phyloP scores from a whole-genome alignment of 345 rosid genomes.

The Populus alba region DNA sequence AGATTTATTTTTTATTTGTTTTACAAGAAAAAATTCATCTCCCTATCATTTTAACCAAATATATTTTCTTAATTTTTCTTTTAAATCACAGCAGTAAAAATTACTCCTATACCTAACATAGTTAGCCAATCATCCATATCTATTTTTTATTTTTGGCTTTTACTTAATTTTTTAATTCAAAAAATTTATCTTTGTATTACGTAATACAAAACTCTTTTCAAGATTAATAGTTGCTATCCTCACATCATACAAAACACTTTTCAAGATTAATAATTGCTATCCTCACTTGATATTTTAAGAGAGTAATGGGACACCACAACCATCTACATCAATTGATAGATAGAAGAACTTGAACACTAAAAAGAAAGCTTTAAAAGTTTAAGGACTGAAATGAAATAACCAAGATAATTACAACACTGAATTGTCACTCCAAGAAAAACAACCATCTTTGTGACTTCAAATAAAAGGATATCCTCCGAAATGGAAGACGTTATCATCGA shows the following conservation, averaged over 20 bases:
- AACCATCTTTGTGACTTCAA: background rate
- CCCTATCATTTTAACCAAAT: too few relatives aligned
- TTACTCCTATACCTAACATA: too few relatives aligned
- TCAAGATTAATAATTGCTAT: background rate
- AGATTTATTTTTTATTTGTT: too few relatives aligned
- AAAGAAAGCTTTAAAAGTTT: background rate
- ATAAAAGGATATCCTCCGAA: background rate
- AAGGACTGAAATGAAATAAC: background rate
- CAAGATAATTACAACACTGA: background rate
- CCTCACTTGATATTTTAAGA: background rate
- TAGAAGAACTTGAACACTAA: background rate
- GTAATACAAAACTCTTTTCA: background rate
- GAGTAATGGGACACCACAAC: background rate
- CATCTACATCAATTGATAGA: background rate
- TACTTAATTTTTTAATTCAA: too few relatives aligned
- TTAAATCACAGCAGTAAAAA: too few relatives aligned
- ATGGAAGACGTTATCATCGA: background rate
- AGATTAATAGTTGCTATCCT: background rate
- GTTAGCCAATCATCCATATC: accelerated
- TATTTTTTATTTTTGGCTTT: too few relatives aligned
- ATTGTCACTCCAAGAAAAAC: background rate
- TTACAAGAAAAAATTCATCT: too few relatives aligned
- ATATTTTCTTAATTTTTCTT: too few relatives aligned
- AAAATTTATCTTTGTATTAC: too few relatives aligned
- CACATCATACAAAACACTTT: background rate